A percentile compares a stretch with the other conserved stretches of the same genome.
phyloP scores from a whole-genome alignment of 345 rosid genomes.

The Punica granatum region DNA sequence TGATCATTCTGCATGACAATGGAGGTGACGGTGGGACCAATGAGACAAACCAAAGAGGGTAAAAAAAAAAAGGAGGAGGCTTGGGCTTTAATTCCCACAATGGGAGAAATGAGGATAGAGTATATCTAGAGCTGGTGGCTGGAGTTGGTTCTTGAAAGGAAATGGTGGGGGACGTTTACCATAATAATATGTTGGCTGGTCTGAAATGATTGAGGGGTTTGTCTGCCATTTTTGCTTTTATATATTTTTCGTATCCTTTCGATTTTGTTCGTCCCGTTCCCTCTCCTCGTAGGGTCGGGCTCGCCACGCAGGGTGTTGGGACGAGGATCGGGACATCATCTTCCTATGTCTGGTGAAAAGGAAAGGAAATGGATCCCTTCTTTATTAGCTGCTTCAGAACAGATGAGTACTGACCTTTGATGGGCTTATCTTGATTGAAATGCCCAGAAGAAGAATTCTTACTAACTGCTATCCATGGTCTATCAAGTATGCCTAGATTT shows the following conservation, averaged over 20 bases:
- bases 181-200: conserved; percentile 22
- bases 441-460: neutral
- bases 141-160: conserved; percentile 19
- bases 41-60: neutral
- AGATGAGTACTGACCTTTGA: neutral
- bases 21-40: neutral
- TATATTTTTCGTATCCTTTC: neutral
- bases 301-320: conserved; percentile 16
- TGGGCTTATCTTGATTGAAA: neutral
- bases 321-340: conserved; percentile 1
- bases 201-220: conserved; percentile 31
- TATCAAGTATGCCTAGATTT: too few species aligned
- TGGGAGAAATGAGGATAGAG: conserved; percentile 17
- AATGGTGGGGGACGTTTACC: conserved; percentile 33
- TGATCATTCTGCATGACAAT: neutral
- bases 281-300: conserved; percentile 24
- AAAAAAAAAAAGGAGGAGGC: neutral
- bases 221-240: conserved; percentile 35
- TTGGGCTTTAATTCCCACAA: neutral
- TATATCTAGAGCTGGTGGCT: conserved; percentile 28
- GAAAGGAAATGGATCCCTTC: neutral
- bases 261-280: neutral
- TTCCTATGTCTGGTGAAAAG: neutral
- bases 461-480: neutral
- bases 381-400: neutral